These are phyloP conservation scores for Paulownia fortunei DNA, from an alignment of 257 asterid genomes.

Conservation along the genomic window DNA sequence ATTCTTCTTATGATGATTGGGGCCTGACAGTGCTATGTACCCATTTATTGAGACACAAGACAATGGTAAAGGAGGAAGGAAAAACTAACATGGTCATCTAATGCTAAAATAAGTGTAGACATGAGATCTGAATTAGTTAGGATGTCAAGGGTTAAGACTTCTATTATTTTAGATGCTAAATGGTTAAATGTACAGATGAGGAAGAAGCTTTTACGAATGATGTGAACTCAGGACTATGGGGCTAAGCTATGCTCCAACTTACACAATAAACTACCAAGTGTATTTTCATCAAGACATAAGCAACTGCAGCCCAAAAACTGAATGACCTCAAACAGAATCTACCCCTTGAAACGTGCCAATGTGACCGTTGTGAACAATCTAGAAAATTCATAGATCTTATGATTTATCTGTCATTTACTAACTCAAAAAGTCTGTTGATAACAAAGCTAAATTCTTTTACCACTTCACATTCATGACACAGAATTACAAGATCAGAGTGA, in stretches of 20 bases:
- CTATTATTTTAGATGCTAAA: background rate
- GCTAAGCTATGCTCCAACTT: background rate
- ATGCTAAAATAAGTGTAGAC: background rate
- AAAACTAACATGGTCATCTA: background rate
- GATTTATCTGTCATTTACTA: background rate
- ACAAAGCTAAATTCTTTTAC: slow-evolving; percentile 10
- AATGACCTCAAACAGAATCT: background rate
- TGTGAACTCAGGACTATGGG: background rate
- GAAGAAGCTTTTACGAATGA: background rate
- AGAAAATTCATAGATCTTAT: background rate
- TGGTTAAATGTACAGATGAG: background rate
- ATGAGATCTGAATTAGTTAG: background rate
- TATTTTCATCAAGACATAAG: background rate
- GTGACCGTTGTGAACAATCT: background rate
- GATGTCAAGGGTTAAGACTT: background rate
- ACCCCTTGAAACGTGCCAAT: background rate
- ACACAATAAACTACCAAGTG: background rate
- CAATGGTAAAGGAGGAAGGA: background rate
- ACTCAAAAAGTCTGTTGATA: background rate
- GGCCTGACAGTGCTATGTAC: background rate
- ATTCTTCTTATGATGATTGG: background rate
- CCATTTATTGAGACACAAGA: background rate
- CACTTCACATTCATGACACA: slow-evolving; percentile 2
- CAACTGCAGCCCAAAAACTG: background rate
- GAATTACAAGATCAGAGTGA: background rate